A percentile compares a stretch with the other conserved stretches of the same genome.
Conservation (phyloP, 2,329 filamentous ascomycete species). For the Pyrenophora graminea region DNA sequence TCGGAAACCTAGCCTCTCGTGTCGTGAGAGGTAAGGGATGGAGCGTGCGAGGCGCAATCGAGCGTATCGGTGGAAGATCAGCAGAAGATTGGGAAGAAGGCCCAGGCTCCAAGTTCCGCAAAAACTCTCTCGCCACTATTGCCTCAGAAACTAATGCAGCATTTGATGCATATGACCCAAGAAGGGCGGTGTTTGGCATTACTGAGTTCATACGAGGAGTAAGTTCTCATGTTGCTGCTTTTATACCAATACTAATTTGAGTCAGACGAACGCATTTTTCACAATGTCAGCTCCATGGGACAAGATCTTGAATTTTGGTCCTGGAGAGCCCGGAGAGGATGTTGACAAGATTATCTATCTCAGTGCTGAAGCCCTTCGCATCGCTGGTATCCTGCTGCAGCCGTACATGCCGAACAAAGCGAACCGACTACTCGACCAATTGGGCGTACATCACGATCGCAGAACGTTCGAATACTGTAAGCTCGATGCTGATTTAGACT, state of each 20-base stretch:
- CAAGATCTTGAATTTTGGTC: conserved; percentile 48
- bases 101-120: conserved; percentile 38
- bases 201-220: conserved; percentile 35
- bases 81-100: conserved; percentile 35
- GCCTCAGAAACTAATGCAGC: conserved; percentile 25
- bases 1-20: conserved; percentile 80
- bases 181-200: conserved; percentile 32
- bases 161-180: conserved; percentile 36
- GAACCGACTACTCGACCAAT: conserved; percentile 70
- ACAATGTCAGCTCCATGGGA: conserved; percentile 71
- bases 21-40: conserved; percentile 71
- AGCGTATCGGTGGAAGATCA: conserved; percentile 37
- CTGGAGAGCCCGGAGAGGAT: conserved; percentile 38
- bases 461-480: conserved; percentile 67
- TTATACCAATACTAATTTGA: background rate
- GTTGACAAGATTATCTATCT: conserved; percentile 64
- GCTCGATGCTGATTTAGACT: conserved; percentile 68
- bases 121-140: conserved; percentile 43
- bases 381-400: conserved; percentile 82
- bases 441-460: conserved; percentile 69
- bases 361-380: conserved; percentile 74
- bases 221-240: conserved; percentile 12
- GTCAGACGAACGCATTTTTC: conserved; percentile 69
- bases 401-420: conserved; percentile 88
- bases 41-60: conserved; percentile 66